Conservation (phyloP, 2,329 filamentous ascomycete species). For the Ceratocystis ficicola region DNA sequence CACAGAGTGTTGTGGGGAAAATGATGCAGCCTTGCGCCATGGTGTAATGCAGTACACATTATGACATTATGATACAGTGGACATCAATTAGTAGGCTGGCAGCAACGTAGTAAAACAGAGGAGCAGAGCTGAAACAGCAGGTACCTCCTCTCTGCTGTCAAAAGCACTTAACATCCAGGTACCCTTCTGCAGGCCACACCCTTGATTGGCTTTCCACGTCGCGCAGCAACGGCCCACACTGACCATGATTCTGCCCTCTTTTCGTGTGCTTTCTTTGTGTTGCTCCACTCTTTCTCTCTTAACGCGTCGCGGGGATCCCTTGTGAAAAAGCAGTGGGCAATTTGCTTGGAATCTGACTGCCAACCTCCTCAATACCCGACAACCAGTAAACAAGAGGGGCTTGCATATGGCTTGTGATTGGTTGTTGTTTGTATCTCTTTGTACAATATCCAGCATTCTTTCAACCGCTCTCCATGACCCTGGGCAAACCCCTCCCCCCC, state of each 20-base stretch:
- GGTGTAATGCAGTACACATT: background rate
- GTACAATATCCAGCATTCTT: background rate
- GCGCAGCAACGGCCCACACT: conserved; percentile 15
- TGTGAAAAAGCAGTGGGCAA: background rate
- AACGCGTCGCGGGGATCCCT: background rate
- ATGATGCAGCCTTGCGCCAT: background rate
- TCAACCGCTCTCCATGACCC: background rate
- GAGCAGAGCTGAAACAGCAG: background rate
- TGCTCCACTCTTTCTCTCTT: background rate
- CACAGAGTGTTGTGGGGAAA: background rate
- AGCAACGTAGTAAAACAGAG: background rate
- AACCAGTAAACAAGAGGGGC: conserved; percentile 17
- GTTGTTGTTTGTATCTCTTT: conserved; percentile 14
- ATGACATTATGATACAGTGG: no score
- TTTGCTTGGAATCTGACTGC: conserved; percentile 3
- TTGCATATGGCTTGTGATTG: conserved; percentile 21
- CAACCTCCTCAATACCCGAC: conserved; percentile 19
- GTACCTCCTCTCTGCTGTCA: background rate
- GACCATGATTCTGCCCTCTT: background rate
- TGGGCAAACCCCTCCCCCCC: conserved; percentile 1
- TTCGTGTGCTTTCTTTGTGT: conserved; percentile 9
- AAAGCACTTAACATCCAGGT: background rate
- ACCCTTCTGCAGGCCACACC: background rate
- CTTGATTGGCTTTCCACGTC: conserved; percentile 13
- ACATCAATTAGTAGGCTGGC: no score